A percentile compares a stretch with the other conserved stretches of the same genome.
Evolutionary conservation across 1,284 basidiomycete species (phyloP).

Genomic region (Naganishia cerealis): DNA sequence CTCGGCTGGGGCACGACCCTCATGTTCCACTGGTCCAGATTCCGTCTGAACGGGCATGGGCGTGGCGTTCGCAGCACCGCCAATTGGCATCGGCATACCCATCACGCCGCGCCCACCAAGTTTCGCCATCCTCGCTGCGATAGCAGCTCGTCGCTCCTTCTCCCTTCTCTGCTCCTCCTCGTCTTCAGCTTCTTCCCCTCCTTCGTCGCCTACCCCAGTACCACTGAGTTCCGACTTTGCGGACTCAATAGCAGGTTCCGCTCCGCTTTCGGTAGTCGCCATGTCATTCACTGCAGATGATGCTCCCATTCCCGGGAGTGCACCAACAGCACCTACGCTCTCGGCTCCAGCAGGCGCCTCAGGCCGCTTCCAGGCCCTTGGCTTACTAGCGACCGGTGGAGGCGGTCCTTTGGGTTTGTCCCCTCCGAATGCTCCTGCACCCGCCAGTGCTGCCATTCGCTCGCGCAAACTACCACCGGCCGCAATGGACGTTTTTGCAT

Average conservation of each 20-base stretch:
- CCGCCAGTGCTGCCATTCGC: slow-evolving; percentile 85
- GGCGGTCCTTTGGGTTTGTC: slow-evolving; percentile 53
- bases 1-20: not conserved
- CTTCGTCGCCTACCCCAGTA: slow-evolving; percentile 39
- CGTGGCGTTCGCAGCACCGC: slow-evolving; percentile 34
- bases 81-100: slow-evolving; percentile 41
- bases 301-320: not conserved
- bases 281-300: not conserved
- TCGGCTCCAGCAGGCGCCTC: slow-evolving; percentile 46
- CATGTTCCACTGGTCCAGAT: not conserved
- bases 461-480: slow-evolving; percentile 72
- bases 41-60: not conserved
- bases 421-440: slow-evolving; percentile 63
- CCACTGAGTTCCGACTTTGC: slow-evolving; percentile 37
- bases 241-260: slow-evolving; percentile 42
- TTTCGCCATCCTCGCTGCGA: slow-evolving; percentile 57
- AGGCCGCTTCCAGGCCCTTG: slow-evolving; percentile 71
- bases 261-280: not conserved
- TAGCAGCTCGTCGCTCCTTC: slow-evolving; percentile 55
- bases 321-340: slow-evolving; percentile 52
- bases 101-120: slow-evolving; percentile 55
- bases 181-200: slow-evolving; percentile 38
- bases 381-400: slow-evolving; percentile 66
- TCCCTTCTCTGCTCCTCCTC: slow-evolving; percentile 53
- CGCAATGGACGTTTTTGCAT: slow-evolving; percentile 76